Conservation (phyloP, 2,329 filamentous ascomycete species). For the Fusarium nygamai region DNA sequence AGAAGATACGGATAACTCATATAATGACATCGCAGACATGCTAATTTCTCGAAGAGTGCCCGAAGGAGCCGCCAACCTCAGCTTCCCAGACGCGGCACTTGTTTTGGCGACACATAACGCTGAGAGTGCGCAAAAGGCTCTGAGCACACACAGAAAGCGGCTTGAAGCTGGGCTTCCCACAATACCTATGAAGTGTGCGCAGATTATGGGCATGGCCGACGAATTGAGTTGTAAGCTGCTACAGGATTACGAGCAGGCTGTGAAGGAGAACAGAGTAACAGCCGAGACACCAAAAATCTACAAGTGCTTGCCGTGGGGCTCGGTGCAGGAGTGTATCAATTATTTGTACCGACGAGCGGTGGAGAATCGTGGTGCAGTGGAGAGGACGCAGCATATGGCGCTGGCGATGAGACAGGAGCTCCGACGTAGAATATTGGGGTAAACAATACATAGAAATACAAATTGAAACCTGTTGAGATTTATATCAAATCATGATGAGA, state of each 20-base stretch:
- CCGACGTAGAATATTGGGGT: conserved; percentile 39
- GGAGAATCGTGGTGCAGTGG: conserved; percentile 52
- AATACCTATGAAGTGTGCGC: conserved; percentile 57
- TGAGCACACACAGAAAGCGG: conserved; percentile 53
- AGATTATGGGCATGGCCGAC: conserved; percentile 68
- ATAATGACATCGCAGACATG: conserved; percentile 59
- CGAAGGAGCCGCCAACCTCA: background rate
- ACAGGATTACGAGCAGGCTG: conserved; percentile 45
- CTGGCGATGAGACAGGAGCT: conserved; percentile 44
- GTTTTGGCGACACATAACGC: conserved; percentile 65
- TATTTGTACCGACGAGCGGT: conserved; percentile 52
- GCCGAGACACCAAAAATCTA: conserved; percentile 44
- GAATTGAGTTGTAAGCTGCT: conserved; percentile 63
- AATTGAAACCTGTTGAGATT: rapidly evolving
- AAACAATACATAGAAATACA: too few species aligned
- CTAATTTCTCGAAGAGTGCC: conserved; percentile 52
- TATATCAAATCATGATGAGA: rapidly evolving
- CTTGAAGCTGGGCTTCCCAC: conserved; percentile 46
- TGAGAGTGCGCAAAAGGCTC: conserved; percentile 53
- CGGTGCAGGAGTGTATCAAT: conserved; percentile 50
- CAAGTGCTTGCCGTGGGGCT: conserved; percentile 54
- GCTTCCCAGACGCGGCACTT: conserved; percentile 58
- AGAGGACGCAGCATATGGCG: conserved; percentile 45
- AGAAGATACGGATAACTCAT: conserved; percentile 60
- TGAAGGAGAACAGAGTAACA: background rate